A percentile compares a stretch with the other conserved stretches of the same genome.
phyloP scores from a whole-genome alignment of 2,329 filamentous ascomycete species.

The Passalora sequoiae region DNA sequence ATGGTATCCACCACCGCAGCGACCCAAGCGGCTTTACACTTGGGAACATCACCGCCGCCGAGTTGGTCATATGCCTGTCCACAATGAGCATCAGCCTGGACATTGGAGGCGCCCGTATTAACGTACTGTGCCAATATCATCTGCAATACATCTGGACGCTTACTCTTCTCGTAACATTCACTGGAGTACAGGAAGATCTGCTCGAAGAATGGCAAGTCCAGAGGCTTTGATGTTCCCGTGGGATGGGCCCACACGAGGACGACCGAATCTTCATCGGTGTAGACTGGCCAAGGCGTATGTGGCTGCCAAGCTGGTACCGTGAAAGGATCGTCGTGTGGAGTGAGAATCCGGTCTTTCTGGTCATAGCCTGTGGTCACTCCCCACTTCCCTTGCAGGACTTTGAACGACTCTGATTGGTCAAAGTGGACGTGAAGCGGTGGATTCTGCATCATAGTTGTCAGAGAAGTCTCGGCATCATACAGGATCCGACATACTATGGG shows the following conservation, averaged over 20 bases:
- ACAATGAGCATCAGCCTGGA: not conserved
- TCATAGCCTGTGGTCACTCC: constrained; percentile 10
- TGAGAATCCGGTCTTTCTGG: constrained; percentile 8
- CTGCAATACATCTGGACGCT: constrained; percentile 5
- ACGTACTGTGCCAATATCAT: constrained; percentile 10
- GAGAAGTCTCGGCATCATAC: not conserved
- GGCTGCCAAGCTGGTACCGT: constrained; percentile 5
- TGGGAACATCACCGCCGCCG: constrained; percentile 7
- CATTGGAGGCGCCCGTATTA: too few relatives aligned
- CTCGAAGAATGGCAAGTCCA: constrained; percentile 12
- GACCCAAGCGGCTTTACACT: constrained; percentile 3
- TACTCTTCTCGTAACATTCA: constrained; percentile 5
- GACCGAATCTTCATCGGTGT: constrained; percentile 8
- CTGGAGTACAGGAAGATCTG: constrained; percentile 7
- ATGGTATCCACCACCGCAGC: constrained; percentile 14
- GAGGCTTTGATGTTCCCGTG: not conserved
- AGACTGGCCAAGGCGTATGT: constrained; percentile 6
- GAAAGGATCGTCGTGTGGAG: not conserved
- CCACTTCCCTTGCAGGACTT: constrained; percentile 9
- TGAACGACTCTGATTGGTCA: constrained; percentile 15
- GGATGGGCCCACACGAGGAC: constrained; percentile 10
- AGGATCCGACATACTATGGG: constrained; percentile 1
- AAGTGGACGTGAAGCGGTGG: constrained; percentile 14
- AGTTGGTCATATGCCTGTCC: constrained; percentile 8
- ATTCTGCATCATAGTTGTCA: not conserved